These are phyloP conservation scores for Bonia amplexicaulis DNA, from an alignment of 176 grass and related monocot species.

Conservation along the genomic window DNA sequence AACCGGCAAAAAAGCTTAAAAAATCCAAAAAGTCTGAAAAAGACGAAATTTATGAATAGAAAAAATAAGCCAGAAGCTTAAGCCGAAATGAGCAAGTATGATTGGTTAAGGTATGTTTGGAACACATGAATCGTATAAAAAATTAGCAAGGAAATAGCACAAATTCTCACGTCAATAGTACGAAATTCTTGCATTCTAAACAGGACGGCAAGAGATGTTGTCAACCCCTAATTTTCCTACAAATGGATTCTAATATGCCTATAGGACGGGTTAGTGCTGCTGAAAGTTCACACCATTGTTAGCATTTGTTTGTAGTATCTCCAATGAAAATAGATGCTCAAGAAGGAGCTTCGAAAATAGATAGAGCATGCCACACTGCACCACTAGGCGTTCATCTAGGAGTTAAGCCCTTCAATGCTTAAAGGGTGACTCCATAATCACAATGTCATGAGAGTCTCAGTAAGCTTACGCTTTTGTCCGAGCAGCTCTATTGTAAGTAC, in stretches of 20 bases:
- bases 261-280: too few relatives aligned
- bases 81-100: rapidly evolving
- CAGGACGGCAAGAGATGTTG: background rate
- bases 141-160: too few relatives aligned
- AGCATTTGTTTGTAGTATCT: too few relatives aligned
- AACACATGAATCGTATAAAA: background rate
- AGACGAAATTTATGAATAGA: too few relatives aligned
- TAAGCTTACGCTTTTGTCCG: background rate
- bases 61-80: too few relatives aligned
- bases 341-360: background rate
- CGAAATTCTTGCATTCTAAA: background rate
- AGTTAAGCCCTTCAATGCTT: background rate
- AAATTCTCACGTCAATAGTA: background rate
- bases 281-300: too few relatives aligned
- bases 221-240: background rate
- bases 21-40: too few relatives aligned
- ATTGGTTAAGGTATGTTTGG: background rate
- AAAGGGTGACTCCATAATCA: background rate
- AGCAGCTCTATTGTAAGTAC: background rate
- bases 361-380: background rate
- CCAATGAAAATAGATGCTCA: too few relatives aligned
- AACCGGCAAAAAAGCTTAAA: too few relatives aligned
- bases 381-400: background rate
- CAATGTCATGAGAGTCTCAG: background rate
- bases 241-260: background rate